Evolutionary conservation across 306 rosid species (phyloP), one percentile per base, ranked within the genome.

Genomic region (Arachis hypogaea): DNA sequence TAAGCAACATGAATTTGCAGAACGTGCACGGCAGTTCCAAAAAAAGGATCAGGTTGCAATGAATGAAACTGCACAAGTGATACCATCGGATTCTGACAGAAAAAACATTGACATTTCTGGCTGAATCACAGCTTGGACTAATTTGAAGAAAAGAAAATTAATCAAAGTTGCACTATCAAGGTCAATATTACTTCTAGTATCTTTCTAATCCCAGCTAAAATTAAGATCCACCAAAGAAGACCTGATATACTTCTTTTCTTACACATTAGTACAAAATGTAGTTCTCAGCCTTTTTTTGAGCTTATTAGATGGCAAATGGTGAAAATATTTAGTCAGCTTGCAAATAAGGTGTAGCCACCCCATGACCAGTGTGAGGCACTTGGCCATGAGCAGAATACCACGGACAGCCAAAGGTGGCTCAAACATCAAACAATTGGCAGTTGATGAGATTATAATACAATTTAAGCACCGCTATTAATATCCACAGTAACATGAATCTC

Each of bases 351-450:
- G 54, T 45, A 66, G 77, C 16, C 28, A 54, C 50, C 67, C 61
- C 12, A 45, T 51, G 62, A 46, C 22, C 12, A n/a, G 33, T 46
- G 41, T 36, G 61, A 58, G 14, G 59, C 54, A 67, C 22, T 50
- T 47, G 29, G 46, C 14, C 55, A 69, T 30, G 40, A 61, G 76
- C 61, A 65, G n/a, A 74, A n/a, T 59, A 9, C 11, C 22, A 43
- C 50, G n/a, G 43, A 74, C 41, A 78, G 68, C 68, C 44, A 38
- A 71, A 36, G 38, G 12, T 64, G 40, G 62, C 66, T 72, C 77
- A 45, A 55, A 56, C 58, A 69, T 29, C 18, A 42, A 44, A 55
- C 61, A 63, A 55, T 56, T 55, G 68, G 11, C 33, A 52, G 59
- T 55, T 68, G n/a, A 57, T 62, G 36, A 42, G 11, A 60, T 28